phyloP scores from a whole-genome alignment of 2,329 filamentous ascomycete species.

The Calonectria pseudoreteaudii region DNA sequence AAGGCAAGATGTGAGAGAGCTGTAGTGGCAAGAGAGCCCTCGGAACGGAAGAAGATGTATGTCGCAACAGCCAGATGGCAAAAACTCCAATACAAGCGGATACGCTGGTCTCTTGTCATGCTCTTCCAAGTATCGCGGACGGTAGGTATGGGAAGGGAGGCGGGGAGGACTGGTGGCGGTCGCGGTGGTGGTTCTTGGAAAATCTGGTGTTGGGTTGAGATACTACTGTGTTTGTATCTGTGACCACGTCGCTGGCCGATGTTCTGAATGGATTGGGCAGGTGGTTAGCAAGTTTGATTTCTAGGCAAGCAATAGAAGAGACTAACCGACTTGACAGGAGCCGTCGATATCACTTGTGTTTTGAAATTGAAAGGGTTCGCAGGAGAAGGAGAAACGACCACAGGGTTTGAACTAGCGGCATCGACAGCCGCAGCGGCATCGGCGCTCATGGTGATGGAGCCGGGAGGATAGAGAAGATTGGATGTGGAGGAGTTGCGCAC shows the following conservation, averaged over 20 bases:
- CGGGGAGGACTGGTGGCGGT: slow-evolving; percentile 88
- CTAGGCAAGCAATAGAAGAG: not conserved
- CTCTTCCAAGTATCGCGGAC: slow-evolving; percentile 87
- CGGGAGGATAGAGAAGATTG: slow-evolving; percentile 34
- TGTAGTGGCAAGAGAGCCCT: slow-evolving; percentile 89
- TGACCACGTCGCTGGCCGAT: slow-evolving; percentile 93
- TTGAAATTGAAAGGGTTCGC: slow-evolving; percentile 93
- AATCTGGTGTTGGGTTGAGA: slow-evolving; percentile 90
- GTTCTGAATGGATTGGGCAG: slow-evolving; percentile 64
- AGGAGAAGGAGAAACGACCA: slow-evolving; percentile 45
- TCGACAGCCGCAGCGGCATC: slow-evolving; percentile 29
- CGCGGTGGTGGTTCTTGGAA: slow-evolving; percentile 91
- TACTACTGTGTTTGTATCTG: slow-evolving; percentile 97
- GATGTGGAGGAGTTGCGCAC: slow-evolving; percentile 31
- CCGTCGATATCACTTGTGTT: slow-evolving; percentile 80
- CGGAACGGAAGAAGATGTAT: slow-evolving; percentile 86
- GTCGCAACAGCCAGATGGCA: slow-evolving; percentile 87
- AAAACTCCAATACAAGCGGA: slow-evolving; percentile 87
- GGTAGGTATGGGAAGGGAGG: slow-evolving; percentile 92
- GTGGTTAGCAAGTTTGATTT: slow-evolving; percentile 18
- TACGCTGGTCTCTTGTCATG: slow-evolving; percentile 89
- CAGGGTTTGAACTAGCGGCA: not conserved
- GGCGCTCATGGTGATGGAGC: slow-evolving; percentile 31
- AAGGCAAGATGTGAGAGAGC: slow-evolving; percentile 93
- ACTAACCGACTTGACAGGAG: slow-evolving; percentile 81